Percentiles rank a stretch among this genome's conserved stretches.
Evolutionary conservation across 176 grass and related monocot genomes (phyloP).

Genomic region (Rhynchospora tenuis): DNA sequence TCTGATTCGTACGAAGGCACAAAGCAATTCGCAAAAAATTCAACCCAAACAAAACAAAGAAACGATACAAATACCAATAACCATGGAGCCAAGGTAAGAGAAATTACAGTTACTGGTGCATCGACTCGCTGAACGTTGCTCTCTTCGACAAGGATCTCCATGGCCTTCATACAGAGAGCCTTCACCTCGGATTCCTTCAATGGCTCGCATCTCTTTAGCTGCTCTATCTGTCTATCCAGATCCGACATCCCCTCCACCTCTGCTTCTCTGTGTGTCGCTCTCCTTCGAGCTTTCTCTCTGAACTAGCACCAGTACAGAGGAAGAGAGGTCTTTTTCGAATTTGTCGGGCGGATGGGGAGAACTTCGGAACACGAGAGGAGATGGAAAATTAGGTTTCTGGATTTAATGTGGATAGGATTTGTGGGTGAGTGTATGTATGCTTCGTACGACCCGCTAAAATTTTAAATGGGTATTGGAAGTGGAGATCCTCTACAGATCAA

Average conservation of each 20-base stretch:
- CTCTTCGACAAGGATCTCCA: constrained; percentile 99
- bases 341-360: not conserved
- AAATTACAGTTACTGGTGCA: constrained; percentile 83
- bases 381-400: constrained; percentile 2
- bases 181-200: constrained; percentile 95
- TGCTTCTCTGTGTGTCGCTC: not conserved
- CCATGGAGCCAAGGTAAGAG: not conserved
- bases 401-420: not conserved
- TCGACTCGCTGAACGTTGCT: constrained; percentile 96
- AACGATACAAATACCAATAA: not conserved
- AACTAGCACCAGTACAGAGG: not conserved
- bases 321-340: not conserved
- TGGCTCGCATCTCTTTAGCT: constrained; percentile 96
- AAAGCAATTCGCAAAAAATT: not conserved
- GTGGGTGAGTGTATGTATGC: not conserved
- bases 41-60: not conserved
- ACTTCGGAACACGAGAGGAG: not conserved
- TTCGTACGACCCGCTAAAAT: not conserved
- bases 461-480: not conserved
- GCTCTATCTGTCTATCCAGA: constrained; percentile 97
- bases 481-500: not conserved
- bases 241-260: constrained; percentile 53
- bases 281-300: not conserved
- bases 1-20: not conserved
- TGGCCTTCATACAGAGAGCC: constrained; percentile 97